Base-by-base conservation (phyloP, 148 eudicot species). In the Rhododendron ovatum region DNA sequence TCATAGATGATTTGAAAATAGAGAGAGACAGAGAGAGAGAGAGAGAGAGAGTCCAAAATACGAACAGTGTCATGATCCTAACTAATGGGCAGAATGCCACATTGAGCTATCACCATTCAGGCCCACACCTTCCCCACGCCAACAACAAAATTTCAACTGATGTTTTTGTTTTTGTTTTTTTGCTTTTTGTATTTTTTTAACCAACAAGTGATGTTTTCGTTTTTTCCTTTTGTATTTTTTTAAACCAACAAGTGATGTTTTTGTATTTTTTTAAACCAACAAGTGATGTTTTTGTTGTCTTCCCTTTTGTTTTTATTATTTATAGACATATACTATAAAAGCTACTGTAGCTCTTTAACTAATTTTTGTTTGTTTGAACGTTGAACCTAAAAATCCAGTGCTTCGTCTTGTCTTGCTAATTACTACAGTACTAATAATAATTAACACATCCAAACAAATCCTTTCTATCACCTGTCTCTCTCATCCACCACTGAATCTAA, bases 71-170 rank as follows among this genome's bases (percentile, higher is more conserved):
- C 6, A 59, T 59, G 84, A 18, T 59, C 51, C 51, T 82, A 59
- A 82, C 14, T 43, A 24, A 69, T 28, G 75, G 75, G 74, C 30
- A 63, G 50, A 59, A 18, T 12, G 41, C 8, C 78, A 63, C 37
- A 65, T 83, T 65, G 43, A n/a, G 26, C 71, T 45, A 37, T 82
- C 84, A 13, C 51, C 84, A 59, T 37, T 35, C 14, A 57, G 48
- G 84, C 39, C 50, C 61, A 41, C 85, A 83, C 55, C 37, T 45
- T 43, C 76, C 76, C 7, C 84, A 12, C 47, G 24, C 45, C 84
- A 41, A 83, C 61, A 57, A 57, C 61, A 18, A 57, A 55, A 39
- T 17, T 55, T 1, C 61, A 55, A 55, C 3, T 55, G 61, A 55
- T 17, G 20, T 55, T 55, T 55, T 55, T 17, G 59, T 53, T 53